These are phyloP conservation scores for Thinopyrum elongatum DNA, from an alignment of 176 grass and related monocot genomes.

Conservation along the genomic window DNA sequence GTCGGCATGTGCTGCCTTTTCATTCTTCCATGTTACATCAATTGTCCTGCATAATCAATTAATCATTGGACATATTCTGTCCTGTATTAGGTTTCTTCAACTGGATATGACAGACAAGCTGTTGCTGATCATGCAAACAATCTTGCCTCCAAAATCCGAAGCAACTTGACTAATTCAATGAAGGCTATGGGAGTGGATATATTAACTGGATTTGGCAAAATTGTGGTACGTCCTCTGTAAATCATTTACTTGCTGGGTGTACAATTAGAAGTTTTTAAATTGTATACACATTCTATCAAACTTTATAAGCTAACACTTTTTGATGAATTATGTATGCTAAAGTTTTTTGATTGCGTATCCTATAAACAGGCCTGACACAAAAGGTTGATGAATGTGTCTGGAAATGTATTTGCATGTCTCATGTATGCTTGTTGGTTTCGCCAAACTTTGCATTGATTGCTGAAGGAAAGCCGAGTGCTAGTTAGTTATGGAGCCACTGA, in stretches of 20 bases:
- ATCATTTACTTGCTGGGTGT: conserved; percentile 11
- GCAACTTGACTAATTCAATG: conserved; percentile 97
- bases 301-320: neutral
- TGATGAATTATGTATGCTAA: conserved; percentile 3
- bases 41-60: conserved; percentile 22
- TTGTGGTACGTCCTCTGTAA: conserved; percentile 63
- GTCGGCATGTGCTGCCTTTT: neutral
- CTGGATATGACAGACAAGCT: conserved; percentile 88
- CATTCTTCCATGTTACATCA: neutral
- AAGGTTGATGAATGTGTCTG: neutral
- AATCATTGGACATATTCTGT: conserved; percentile 8
- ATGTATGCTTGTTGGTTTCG: neutral
- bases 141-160: conserved; percentile 83
- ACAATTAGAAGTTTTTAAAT: neutral
- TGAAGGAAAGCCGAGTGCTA: neutral
- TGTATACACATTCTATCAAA: neutral
- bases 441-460: neutral
- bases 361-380: neutral
- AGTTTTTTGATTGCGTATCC: neutral
- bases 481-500: neutral
- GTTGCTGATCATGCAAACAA: conserved; percentile 95
- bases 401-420: neutral
- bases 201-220: conserved; percentile 71
- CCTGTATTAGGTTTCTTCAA: conserved; percentile 60
- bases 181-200: conserved; percentile 86